Conservation (phyloP, 495 filamentous ascomycete species). For the Penicillium turbatum region DNA sequence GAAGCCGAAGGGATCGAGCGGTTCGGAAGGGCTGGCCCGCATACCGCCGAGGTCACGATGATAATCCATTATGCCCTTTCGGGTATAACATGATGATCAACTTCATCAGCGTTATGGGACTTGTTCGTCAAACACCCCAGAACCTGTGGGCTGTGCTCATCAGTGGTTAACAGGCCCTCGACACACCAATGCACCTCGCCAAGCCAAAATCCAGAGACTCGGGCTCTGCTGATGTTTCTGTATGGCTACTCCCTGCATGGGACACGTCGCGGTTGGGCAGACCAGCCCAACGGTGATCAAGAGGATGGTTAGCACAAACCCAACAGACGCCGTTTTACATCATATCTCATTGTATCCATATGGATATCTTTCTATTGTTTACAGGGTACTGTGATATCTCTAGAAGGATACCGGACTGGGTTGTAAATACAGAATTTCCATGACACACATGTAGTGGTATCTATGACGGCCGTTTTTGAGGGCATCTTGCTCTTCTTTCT, state of each 20-base stretch:
- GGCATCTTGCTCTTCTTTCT: constrained; percentile 16
- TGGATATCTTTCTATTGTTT: neutral
- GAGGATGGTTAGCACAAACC: constrained; percentile 19
- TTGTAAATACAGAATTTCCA: neutral
- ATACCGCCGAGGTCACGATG: constrained; percentile 12
- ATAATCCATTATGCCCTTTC: constrained; percentile 1
- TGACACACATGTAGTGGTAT: constrained; percentile 10
- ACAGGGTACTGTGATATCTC: neutral
- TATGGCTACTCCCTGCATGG: constrained; percentile 20
- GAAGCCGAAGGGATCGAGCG: constrained; percentile 16
- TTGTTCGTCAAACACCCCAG: constrained; percentile 1
- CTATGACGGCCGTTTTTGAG: neutral
- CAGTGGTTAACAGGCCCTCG: constrained; percentile 12
- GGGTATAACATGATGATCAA: constrained; percentile 9
- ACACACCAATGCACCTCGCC: constrained; percentile 13
- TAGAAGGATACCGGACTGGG: neutral
- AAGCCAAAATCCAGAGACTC: constrained; percentile 12
- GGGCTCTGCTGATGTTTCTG: constrained; percentile 10
- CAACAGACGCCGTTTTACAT: constrained; percentile 20
- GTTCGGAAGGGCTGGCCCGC: constrained; percentile 19
- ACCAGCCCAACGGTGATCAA: constrained; percentile 22
- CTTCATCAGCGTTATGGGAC: constrained; percentile 5
- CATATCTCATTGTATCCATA: neutral
- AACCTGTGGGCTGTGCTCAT: constrained; percentile 15
- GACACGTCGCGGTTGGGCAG: constrained; percentile 22